Percentiles rank a stretch among this genome's conserved stretches.
Evolutionary conservation across 352 stramenopile species (phyloP).

Genomic region (Globisporangium iwayamae): DNA sequence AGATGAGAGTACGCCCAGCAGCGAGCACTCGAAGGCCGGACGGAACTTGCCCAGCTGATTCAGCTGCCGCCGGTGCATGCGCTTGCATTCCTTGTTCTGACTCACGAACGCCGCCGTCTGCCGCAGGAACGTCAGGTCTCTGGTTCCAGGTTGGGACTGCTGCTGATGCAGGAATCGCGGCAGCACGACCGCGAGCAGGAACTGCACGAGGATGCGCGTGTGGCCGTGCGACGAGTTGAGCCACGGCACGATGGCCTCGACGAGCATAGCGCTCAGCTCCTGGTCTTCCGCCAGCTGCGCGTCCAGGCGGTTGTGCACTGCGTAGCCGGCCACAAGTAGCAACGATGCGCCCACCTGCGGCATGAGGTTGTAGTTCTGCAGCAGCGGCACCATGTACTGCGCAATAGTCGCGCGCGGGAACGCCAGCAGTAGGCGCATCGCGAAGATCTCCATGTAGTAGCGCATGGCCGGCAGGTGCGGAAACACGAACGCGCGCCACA

Average conservation of each 20-base stretch:
- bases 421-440: constrained; percentile 56
- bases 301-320: constrained; percentile 32
- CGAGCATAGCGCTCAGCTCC: constrained; percentile 22
- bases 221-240: constrained; percentile 79
- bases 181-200: constrained; percentile 58
- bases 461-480: constrained; percentile 66
- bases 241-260: constrained; percentile 67
- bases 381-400: constrained; percentile 48
- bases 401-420: constrained; percentile 46
- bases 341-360: constrained; percentile 67
- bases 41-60: constrained; percentile 58
- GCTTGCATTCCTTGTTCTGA: constrained; percentile 81
- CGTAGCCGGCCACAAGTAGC: constrained; percentile 51
- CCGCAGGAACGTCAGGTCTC: constrained; percentile 44
- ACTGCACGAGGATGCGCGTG: constrained; percentile 77
- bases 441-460: constrained; percentile 84
- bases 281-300: constrained; percentile 14
- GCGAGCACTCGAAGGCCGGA: constrained; percentile 67
- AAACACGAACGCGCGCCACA: constrained; percentile 52
- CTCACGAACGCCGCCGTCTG: constrained; percentile 60
- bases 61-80: constrained; percentile 72
- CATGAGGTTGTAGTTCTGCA: constrained; percentile 65
- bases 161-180: constrained; percentile 53
- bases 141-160: not conserved
- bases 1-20: constrained; percentile 62